Evolutionary conservation across 2,329 filamentous ascomycete species (phyloP), one percentile per base, ranked within the genome.

Genomic region (Diaporthe caulivora): DNA sequence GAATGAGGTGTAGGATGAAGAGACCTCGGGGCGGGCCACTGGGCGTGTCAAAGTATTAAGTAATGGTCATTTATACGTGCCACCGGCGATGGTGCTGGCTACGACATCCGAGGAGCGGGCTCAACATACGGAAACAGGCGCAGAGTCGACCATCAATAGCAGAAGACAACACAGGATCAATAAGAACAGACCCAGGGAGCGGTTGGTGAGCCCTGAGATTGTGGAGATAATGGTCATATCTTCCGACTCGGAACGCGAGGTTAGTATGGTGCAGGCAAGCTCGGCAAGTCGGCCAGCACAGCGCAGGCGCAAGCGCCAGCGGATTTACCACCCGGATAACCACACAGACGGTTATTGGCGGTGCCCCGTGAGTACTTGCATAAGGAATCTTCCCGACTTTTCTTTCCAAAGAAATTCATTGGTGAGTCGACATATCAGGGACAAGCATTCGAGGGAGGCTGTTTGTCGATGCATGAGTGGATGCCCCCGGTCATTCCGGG

Each of bases 391-490:
- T 29, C n/a, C n/a, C 9, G 29, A 40, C 1, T 53, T 21, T 29
- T 31, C 31, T 6, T 67, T 67, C 11, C 21, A 26, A 18, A 29
- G 4, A 1, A 6, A 24, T 29, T n/a, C 15, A 29, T 21, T 8
- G 2, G 15, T 67, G 6, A 31, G 37, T n/a, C 21, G 15, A 3
- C 47, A 67, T 6, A 47, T 67, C 9, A 40, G 31, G 6, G 53
- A 67, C n/a, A 40, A 31, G 10, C 62, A 67, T 26, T 13, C 1
- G 5, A 17, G 40, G 1, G n/a, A 53, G n/a, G 18, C 15, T 10
- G 62, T 67, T 3, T 53, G 53, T 18, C 31, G n/a, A 18, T 67
- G 62, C 62, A 40, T 53, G 29, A 67, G 40, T 3, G 62, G 47
- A 21, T 67, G 62, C 47, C 26, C 62, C 15, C 18, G 51, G 3